Evolutionary conservation across 1,139 yeast genomes (phyloP), one percentile per base, ranked within the genome.

Genomic region (Candida glucosophila): DNA sequence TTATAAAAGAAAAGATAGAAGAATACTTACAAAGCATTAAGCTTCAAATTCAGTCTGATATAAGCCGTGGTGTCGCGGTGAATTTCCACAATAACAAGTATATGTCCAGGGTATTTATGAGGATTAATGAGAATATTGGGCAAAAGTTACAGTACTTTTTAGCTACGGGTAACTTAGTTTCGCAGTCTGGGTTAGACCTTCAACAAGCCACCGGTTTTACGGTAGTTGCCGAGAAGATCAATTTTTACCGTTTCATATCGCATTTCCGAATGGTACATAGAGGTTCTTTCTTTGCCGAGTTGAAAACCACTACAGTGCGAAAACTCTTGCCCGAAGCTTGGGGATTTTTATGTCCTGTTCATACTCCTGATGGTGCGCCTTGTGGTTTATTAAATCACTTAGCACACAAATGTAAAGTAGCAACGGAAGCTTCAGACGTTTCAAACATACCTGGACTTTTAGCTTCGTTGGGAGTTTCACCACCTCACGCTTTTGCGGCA

Each of bases 221-320:
- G 2, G 98, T 90, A 40, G 97, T 92, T 34, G 98, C 98, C 3
- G 99, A 90, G 59, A 90, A 92, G 56, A 90, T 90, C 55, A 90
- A 90, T 55, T 90, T 86, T 67, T 82, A 92, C 56, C 81, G 99
- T 52, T 90, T 90, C 61, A 78, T 90, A 39, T 76, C 97, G 12
- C 99, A 90, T 66, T 90, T 90, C 70, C 68, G 99, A 61, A 90
- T 90, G 98, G 98, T 90, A 26, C 99, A 90, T 58, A 80, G 99
- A 74, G 99, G 99, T 56, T 85, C 97, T 39, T 90, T 90, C 77
- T 90, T 90, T 54, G 97, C 99, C 22, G 95, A 90, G 57, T 72
- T 90, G 58, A 90, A 92, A 53, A 90, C 98, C 20, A 92, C 98
- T 15, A 81, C 98, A 1, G 99, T 90, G 27, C 77, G 99, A 65